Evolutionary conservation across 345 rosid species (phyloP).

Genomic region (Populus alba): DNA sequence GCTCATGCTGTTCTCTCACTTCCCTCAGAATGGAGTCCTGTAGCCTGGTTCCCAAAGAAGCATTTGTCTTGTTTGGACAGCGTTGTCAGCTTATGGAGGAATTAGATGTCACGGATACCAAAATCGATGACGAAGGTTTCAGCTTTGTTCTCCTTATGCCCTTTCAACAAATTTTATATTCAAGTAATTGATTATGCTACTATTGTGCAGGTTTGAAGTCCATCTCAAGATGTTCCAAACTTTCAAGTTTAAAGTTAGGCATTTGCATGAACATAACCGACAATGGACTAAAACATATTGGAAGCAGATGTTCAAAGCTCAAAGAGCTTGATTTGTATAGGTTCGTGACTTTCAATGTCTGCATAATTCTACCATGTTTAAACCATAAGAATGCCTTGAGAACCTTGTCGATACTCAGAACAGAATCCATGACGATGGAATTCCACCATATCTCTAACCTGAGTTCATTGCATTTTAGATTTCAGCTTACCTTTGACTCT

Average conservation of each 20-base stretch:
- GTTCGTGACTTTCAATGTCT: slow-evolving; percentile 19
- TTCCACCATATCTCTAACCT: too few species aligned
- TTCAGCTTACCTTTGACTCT: background rate
- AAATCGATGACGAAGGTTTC: slow-evolving; percentile 68
- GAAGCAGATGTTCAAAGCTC: slow-evolving; percentile 51
- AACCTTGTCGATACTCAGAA: too few species aligned
- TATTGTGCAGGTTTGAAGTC: slow-evolving; percentile 55
- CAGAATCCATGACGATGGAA: too few species aligned
- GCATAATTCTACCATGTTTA: too few species aligned
- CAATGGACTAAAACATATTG: slow-evolving; percentile 49
- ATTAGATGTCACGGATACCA: slow-evolving; percentile 70
- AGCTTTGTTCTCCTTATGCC: background rate
- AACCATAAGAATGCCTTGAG: too few species aligned
- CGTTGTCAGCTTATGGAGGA: slow-evolving; percentile 54
- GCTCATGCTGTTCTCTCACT: slow-evolving; percentile 43
- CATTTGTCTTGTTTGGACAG: slow-evolving; percentile 57
- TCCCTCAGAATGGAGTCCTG: slow-evolving; percentile 70
- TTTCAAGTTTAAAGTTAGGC: slow-evolving; percentile 54
- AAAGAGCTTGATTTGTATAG: slow-evolving; percentile 66
- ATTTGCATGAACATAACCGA: slow-evolving; percentile 61
- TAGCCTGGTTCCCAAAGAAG: slow-evolving; percentile 52
- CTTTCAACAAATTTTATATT: background rate
- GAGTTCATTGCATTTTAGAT: too few species aligned
- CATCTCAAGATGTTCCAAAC: slow-evolving; percentile 50
- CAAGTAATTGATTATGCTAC: background rate